Conservation (phyloP, 2,329 filamentous ascomycete species). For the Ilyonectria robusta region DNA sequence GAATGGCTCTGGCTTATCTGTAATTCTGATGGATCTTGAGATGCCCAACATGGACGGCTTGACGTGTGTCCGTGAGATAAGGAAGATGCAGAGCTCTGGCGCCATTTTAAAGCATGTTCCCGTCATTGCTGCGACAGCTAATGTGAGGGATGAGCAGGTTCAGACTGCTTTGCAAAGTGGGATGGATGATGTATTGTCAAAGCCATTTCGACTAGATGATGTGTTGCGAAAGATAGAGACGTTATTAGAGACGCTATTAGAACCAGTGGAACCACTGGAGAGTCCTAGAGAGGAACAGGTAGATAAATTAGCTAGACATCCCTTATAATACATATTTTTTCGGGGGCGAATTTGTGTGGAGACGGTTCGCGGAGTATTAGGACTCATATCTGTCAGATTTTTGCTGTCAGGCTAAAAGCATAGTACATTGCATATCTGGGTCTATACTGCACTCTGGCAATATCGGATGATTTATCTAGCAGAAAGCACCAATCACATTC, state of each 20-base stretch:
- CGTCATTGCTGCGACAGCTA: constrained; percentile 63
- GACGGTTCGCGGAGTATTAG: no score
- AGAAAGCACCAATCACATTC: no score
- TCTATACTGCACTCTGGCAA: no score
- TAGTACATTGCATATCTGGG: no score
- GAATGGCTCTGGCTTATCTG: constrained; percentile 50
- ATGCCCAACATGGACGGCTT: constrained; percentile 66
- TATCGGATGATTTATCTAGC: no score
- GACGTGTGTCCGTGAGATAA: constrained; percentile 57
- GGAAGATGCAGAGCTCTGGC: constrained; percentile 55
- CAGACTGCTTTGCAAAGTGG: constrained; percentile 53
- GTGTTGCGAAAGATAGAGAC: constrained; percentile 69
- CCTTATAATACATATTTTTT: no score
- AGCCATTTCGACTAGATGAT: constrained; percentile 68
- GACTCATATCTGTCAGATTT: no score
- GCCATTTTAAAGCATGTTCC: constrained; percentile 54
- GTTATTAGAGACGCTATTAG: constrained; percentile 6
- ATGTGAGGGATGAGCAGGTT: constrained; percentile 64
- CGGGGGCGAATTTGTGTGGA: no score
- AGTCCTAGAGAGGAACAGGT: no score
- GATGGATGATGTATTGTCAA: constrained; percentile 69
- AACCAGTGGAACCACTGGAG: no score
- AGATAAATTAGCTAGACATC: no score
- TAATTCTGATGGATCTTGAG: constrained; percentile 63
- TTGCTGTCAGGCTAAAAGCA: no score